Conservation (phyloP, 2,329 filamentous ascomycete genomes). For the Mariannaea elegans region DNA sequence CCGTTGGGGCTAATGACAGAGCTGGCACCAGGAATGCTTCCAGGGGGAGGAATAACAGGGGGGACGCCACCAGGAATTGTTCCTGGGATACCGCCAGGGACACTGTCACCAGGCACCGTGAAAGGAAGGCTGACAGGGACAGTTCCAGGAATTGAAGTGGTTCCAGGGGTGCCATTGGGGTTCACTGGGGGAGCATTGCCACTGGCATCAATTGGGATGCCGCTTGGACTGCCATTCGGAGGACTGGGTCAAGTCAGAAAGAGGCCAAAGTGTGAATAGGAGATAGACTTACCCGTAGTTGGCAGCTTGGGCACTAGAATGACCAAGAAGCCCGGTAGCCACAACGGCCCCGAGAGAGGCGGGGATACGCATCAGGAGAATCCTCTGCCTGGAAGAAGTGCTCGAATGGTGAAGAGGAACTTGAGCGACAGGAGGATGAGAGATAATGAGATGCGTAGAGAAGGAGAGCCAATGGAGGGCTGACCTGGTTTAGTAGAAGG, state of each 20-base stretch:
- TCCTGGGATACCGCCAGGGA: slow-evolving; percentile 22
- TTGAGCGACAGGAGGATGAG: not conserved
- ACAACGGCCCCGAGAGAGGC: slow-evolving; percentile 47
- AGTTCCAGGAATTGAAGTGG: slow-evolving; percentile 23
- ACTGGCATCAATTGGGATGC: slow-evolving; percentile 19
- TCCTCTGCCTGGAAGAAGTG: slow-evolving; percentile 9
- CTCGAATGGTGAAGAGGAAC: not conserved
- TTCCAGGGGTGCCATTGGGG: slow-evolving; percentile 27
- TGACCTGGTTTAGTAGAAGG: slow-evolving; percentile 23
- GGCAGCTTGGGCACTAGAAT: slow-evolving; percentile 44
- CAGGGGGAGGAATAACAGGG: slow-evolving; percentile 5
- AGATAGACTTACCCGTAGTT: slow-evolving; percentile 44
- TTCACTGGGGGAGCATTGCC: slow-evolving; percentile 23
- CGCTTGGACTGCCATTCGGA: slow-evolving; percentile 20
- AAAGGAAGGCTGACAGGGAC: slow-evolving; percentile 29
- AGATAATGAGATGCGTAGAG: not conserved
- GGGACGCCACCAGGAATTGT: slow-evolving; percentile 19
- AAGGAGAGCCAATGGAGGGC: slow-evolving; percentile 4
- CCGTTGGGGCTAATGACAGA: slow-evolving; percentile 24
- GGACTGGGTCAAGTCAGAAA: slow-evolving; percentile 26
- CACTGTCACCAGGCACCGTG: slow-evolving; percentile 12
- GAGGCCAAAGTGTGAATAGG: not conserved
- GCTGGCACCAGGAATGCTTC: slow-evolving; percentile 26
- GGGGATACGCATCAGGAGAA: slow-evolving; percentile 49
- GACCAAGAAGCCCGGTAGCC: slow-evolving; percentile 47